Conservation (phyloP, 352 stramenopile genomes). For the Phytophthora sp. region DNA sequence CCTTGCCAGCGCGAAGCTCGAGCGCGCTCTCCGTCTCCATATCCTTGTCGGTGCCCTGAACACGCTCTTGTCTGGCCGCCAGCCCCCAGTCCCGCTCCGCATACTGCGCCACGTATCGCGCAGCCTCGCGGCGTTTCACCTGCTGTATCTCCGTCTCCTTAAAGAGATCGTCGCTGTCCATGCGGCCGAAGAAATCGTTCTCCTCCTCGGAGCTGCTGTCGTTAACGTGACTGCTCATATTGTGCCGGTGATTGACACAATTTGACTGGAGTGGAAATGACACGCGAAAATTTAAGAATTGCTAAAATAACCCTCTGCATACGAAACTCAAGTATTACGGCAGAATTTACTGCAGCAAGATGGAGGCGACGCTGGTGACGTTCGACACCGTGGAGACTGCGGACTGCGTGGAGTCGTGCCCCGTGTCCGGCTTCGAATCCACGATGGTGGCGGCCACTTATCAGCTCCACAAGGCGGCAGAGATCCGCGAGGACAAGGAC, state of each 20-base stretch:
- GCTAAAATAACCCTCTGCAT: slow-evolving; percentile 15
- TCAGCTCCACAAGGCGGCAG: slow-evolving; percentile 73
- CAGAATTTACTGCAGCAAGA: slow-evolving; percentile 16
- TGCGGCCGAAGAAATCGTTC: slow-evolving; percentile 44
- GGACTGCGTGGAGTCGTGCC: slow-evolving; percentile 86
- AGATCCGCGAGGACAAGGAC: slow-evolving; percentile 30
- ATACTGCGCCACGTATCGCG: slow-evolving; percentile 45
- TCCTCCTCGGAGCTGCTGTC: slow-evolving; percentile 44
- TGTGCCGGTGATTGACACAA: neutral
- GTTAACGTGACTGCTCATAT: slow-evolving; percentile 14
- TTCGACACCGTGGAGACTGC: slow-evolving; percentile 83
- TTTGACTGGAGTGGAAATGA: slow-evolving; percentile 36
- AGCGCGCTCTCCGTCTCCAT: slow-evolving; percentile 38
- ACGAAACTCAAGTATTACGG: slow-evolving; percentile 22
- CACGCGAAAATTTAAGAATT: slow-evolving; percentile 18
- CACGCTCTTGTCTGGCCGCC: slow-evolving; percentile 37
- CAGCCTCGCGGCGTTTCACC: slow-evolving; percentile 42
- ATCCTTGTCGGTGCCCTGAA: slow-evolving; percentile 39
- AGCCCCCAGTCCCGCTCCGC: slow-evolving; percentile 49
- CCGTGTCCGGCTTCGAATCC: slow-evolving; percentile 59
- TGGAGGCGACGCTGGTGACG: slow-evolving; percentile 56
- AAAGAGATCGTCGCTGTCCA: slow-evolving; percentile 52
- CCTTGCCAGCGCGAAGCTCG: slow-evolving; percentile 25
- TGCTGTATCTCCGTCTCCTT: slow-evolving; percentile 43
- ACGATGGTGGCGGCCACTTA: slow-evolving; percentile 84